Evolutionary conservation across 306 rosid species (phyloP), one percentile per base, ranked within the genome.

Genomic region (Ziziphus jujuba): DNA sequence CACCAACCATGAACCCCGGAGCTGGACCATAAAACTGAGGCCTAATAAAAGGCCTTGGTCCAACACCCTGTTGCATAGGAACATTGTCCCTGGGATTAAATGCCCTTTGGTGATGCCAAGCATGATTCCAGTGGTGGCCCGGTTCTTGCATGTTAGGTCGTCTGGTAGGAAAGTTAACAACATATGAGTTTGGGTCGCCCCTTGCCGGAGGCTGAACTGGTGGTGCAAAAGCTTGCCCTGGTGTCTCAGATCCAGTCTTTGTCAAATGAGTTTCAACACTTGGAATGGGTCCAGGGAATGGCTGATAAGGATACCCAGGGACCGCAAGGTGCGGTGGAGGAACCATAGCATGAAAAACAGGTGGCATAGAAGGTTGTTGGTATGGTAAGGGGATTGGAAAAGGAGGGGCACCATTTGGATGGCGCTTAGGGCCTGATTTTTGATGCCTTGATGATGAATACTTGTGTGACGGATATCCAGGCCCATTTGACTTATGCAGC

Each of bases 21-120:
- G 84, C 85, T 9, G 97, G 95, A 69, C 81, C 82, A 40, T 59
- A 88, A 81, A 83, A 84, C 2, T 75, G 93, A 65, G 91, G 90
- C 53, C 95, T 78, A 33, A 82, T 48, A 50, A 81, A 83, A 74
- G 97, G 80, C 87, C 96, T 85, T 63, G 96, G 87, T 49, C 90
- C 91, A 63, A 84, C 70, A 67, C 90, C 83, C 22, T 80, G 97
- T 48, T 76, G 97, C 84, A 86, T 73, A 16, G 95, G 51, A 58
- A 87, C 68, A 79, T 81, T 87, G 43, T 80, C 82, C 75, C 91
- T 78, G 22, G 92, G 69, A 78, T 82, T 80, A 64, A 74, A 86
- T 60, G 89, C 80, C 33, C 84, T 74, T 60, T 88, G 99, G 76
- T 73, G 92, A 77, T 86, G 86, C 99, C 99, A 93, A 58, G 56